These are phyloP conservation scores for Zasmidium citrigriseum DNA, from an alignment of 2,329 filamentous ascomycete genomes.

Conservation along the genomic window DNA sequence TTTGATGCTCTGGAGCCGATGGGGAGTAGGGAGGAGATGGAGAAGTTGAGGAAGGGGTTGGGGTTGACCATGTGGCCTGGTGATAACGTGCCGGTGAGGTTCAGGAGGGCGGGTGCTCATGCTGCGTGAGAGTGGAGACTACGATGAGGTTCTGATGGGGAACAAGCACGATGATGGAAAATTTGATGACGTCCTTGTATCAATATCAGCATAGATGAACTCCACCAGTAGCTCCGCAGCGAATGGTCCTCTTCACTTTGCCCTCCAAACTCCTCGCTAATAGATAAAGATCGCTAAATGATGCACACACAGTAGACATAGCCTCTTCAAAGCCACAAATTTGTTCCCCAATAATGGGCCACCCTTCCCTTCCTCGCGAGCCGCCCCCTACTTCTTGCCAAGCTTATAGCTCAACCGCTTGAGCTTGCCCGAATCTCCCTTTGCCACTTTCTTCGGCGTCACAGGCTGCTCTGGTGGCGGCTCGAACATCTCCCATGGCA, in stretches of 20 bases:
- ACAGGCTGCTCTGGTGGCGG: slow-evolving; percentile 4
- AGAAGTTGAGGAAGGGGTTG: slow-evolving; percentile 31
- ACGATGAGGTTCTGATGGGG: background rate
- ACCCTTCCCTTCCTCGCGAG: too few relatives aligned
- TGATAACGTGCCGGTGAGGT: slow-evolving; percentile 25
- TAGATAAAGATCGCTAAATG: background rate
- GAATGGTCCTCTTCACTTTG: background rate
- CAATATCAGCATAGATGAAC: background rate
- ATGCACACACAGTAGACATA: too few relatives aligned
- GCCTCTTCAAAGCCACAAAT: too few relatives aligned
- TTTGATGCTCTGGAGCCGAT: slow-evolving; percentile 53
- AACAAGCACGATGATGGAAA: background rate
- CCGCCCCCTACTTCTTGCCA: slow-evolving; percentile 9
- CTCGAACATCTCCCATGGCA: slow-evolving; percentile 22
- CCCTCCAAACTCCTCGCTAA: slow-evolving; percentile 10
- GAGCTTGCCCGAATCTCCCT: background rate
- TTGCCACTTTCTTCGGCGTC: background rate
- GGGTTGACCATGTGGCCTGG: slow-evolving; percentile 30
- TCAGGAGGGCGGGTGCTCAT: slow-evolving; percentile 11
- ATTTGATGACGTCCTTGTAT: background rate
- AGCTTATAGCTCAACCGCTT: slow-evolving; percentile 15
- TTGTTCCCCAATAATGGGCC: too few relatives aligned
- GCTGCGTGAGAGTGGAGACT: too few relatives aligned
- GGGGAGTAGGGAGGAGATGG: slow-evolving; percentile 27
- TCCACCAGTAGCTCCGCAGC: background rate